Conservation (phyloP, 2,329 filamentous ascomycete species). For the Teratosphaeria zuluensis region DNA sequence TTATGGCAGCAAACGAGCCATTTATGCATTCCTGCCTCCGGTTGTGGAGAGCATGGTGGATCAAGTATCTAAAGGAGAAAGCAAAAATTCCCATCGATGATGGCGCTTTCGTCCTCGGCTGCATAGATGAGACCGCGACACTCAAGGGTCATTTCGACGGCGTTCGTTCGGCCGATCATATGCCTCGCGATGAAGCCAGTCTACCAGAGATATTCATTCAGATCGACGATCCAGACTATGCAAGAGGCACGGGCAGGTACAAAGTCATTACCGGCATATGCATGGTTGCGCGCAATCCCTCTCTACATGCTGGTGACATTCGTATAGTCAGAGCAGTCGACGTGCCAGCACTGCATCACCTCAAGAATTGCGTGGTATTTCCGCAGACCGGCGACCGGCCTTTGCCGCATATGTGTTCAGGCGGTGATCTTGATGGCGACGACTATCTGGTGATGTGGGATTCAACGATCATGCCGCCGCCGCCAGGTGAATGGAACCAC, state of each 20-base stretch:
- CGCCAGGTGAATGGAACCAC: slow-evolving; percentile 52
- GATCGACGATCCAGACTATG: slow-evolving; percentile 44
- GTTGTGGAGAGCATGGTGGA: slow-evolving; percentile 80
- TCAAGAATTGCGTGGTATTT: slow-evolving; percentile 80
- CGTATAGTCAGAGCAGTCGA: slow-evolving; percentile 80
- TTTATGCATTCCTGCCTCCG: slow-evolving; percentile 71
- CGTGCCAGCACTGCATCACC: slow-evolving; percentile 58
- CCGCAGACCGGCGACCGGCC: slow-evolving; percentile 75
- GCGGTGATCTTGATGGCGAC: slow-evolving; percentile 90
- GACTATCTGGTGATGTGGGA: slow-evolving; percentile 97
- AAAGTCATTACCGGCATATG: slow-evolving; percentile 66
- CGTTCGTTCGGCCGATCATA: neutral
- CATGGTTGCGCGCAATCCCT: slow-evolving; percentile 82
- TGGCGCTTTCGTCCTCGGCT: slow-evolving; percentile 80
- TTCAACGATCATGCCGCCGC: slow-evolving; percentile 54
- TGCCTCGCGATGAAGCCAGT: slow-evolving; percentile 24
- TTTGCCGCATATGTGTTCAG: slow-evolving; percentile 87
- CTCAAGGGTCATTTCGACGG: slow-evolving; percentile 57
- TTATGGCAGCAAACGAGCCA: slow-evolving; percentile 65
- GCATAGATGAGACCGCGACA: slow-evolving; percentile 72
- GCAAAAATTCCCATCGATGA: slow-evolving; percentile 72
- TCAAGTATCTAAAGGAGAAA: slow-evolving; percentile 88
- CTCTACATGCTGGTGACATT: slow-evolving; percentile 84
- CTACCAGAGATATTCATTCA: slow-evolving; percentile 88
- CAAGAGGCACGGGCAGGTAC: slow-evolving; percentile 41